Conservation (phyloP, 2,329 filamentous ascomycete species). For the Cladosporium oxysporum region DNA sequence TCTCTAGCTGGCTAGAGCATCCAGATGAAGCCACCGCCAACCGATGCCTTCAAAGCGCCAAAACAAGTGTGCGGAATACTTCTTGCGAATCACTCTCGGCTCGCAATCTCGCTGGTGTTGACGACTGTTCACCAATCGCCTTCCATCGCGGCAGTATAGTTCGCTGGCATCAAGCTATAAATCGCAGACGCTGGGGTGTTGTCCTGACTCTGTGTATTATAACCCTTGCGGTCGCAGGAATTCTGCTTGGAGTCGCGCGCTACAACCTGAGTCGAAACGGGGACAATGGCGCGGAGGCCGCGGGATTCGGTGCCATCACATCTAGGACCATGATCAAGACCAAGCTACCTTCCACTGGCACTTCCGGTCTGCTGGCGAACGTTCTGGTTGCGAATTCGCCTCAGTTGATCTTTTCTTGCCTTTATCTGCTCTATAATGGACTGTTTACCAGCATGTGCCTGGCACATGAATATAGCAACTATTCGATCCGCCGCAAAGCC, state of each 20-base stretch:
- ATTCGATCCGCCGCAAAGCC: constrained; percentile 35
- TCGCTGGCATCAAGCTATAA: constrained; percentile 6
- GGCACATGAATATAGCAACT: constrained; percentile 50
- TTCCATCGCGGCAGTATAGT: background rate
- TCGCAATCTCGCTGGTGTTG: background rate
- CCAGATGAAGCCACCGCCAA: constrained; percentile 28
- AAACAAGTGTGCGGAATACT: constrained; percentile 2
- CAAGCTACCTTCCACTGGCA: constrained; percentile 12
- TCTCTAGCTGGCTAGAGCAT: constrained; percentile 29
- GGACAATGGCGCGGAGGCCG: background rate
- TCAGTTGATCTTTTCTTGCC: constrained; percentile 49
- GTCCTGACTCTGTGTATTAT: background rate
- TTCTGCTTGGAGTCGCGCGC: constrained; percentile 8
- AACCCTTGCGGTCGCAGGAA: constrained; percentile 1
- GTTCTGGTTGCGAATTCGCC: constrained; percentile 50
- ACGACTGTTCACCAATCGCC: background rate
- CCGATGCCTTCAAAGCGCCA: constrained; percentile 13
- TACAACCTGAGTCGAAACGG: background rate
- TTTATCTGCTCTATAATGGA: constrained; percentile 50
- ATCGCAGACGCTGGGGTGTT: background rate
- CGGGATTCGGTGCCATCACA: constrained; percentile 24
- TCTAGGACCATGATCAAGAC: constrained; percentile 20
- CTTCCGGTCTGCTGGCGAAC: constrained; percentile 21
- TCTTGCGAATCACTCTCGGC: background rate
- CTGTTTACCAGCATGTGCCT: constrained; percentile 51